Evolutionary conservation across 2,329 filamentous ascomycete genomes (phyloP).

Genomic region (Aschersonia sp.): DNA sequence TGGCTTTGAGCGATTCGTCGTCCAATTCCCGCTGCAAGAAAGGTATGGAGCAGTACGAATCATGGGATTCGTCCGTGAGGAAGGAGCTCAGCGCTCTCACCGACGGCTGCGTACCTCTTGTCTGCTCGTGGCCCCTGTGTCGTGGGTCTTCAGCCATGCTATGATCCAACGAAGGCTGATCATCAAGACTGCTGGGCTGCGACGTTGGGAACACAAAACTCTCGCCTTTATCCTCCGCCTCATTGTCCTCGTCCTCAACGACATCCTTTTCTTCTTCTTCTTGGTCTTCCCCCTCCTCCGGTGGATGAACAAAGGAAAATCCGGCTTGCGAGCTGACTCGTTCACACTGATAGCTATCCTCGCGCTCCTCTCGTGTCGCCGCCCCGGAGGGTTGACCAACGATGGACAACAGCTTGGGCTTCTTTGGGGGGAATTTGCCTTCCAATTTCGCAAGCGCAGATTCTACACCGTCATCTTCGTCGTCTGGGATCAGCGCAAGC

Average conservation of each 20-base stretch:
- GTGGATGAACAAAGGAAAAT: not conserved
- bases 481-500: slow-evolving; percentile 78
- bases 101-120: slow-evolving; percentile 12
- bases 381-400: slow-evolving; percentile 8
- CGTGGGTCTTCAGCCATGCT: not conserved
- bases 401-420: slow-evolving; percentile 20
- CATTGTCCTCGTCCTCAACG: too few species aligned
- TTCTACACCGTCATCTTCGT: slow-evolving; percentile 69
- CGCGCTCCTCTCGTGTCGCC: not conserved
- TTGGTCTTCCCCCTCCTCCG: too few species aligned
- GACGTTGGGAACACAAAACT: not conserved
- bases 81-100: slow-evolving; percentile 29
- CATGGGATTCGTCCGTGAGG: slow-evolving; percentile 47
- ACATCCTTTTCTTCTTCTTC: too few species aligned
- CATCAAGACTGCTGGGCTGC: not conserved
- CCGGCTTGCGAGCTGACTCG: not conserved
- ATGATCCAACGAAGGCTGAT: not conserved
- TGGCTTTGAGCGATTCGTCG: slow-evolving; percentile 29
- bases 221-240: too few species aligned
- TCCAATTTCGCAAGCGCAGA: slow-evolving; percentile 87
- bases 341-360: not conserved
- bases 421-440: slow-evolving; percentile 57
- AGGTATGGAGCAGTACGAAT: slow-evolving; percentile 65
- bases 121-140: not conserved
- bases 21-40: slow-evolving; percentile 55